Conservation (phyloP, 116 monocot species). For the Iris pallida region DNA sequence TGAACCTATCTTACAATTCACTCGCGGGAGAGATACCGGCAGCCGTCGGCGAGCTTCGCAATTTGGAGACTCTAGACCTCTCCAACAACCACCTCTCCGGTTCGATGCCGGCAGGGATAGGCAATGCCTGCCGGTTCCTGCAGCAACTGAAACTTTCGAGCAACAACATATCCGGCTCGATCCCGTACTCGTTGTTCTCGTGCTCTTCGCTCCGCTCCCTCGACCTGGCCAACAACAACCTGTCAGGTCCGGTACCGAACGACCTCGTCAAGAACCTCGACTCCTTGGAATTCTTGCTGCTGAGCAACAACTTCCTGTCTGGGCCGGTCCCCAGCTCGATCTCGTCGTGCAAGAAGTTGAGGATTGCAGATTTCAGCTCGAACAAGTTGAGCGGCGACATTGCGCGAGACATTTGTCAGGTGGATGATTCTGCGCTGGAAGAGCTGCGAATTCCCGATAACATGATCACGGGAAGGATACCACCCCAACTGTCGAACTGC, state of each 20-base stretch:
- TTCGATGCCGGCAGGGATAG: constrained; percentile 34
- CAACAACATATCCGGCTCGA: constrained; percentile 54
- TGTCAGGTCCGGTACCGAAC: constrained; percentile 40
- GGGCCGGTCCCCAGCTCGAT: constrained; percentile 55
- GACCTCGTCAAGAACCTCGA: constrained; percentile 32
- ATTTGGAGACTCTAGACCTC: constrained; percentile 57
- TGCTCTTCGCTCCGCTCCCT: constrained; percentile 51
- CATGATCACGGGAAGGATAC: constrained; percentile 44
- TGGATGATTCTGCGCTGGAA: constrained; percentile 38
- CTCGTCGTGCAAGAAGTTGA: constrained; percentile 36
- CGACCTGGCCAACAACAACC: constrained; percentile 71
- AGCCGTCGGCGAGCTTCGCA: constrained; percentile 27
- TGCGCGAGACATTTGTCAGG: constrained; percentile 39
- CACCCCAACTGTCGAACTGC: constrained; percentile 35
- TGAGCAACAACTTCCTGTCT: constrained; percentile 72
- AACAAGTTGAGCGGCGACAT: constrained; percentile 51
- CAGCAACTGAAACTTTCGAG: constrained; percentile 34
- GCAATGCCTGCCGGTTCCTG: constrained; percentile 45
- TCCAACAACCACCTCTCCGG: constrained; percentile 46
- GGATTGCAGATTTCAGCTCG: constrained; percentile 60
- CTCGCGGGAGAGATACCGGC: constrained; percentile 48
- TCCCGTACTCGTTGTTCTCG: constrained; percentile 48
- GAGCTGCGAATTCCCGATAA: constrained; percentile 71
- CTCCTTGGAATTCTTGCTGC: constrained; percentile 47
- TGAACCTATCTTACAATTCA: constrained; percentile 70